Percentiles rank a stretch among this genome's conserved stretches.
These are phyloP conservation scores for Pugionium cornutum DNA, from an alignment of 345 rosid species.

Conservation along the genomic window DNA sequence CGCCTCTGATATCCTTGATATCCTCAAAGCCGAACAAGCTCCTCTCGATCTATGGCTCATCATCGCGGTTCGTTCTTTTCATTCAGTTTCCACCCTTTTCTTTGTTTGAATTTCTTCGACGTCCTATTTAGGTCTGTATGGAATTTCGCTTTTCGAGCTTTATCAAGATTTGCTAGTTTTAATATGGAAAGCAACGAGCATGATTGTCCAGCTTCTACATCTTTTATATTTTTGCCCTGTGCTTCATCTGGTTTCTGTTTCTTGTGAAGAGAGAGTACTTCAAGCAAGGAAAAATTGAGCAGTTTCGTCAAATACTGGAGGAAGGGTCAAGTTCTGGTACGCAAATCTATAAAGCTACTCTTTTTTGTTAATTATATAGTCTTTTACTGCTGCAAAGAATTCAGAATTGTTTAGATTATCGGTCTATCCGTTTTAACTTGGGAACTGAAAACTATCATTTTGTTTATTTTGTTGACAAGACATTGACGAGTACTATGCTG, in stretches of 20 bases:
- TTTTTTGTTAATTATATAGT: neutral
- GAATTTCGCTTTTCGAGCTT: too few relatives aligned
- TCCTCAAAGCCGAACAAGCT: conserved; percentile 99
- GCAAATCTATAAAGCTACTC: neutral
- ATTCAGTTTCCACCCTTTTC: neutral
- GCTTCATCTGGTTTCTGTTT: neutral
- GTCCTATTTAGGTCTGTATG: neutral
- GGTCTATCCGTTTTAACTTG: too few relatives aligned
- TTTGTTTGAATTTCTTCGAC: neutral
- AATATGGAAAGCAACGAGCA: too few relatives aligned
- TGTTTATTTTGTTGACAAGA: conserved; percentile 48
- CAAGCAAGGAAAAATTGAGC: conserved; percentile 90
- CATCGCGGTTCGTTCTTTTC: conserved; percentile 68
- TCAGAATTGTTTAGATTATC: too few relatives aligned
- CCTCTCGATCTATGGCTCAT: conserved; percentile 98
- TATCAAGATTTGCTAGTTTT: neutral
- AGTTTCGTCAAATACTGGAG: conserved; percentile 89
- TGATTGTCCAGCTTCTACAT: too few relatives aligned
- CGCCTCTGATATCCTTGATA: conserved; percentile 94
- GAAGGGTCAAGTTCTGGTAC: conserved; percentile 97
- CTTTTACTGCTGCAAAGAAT: too few relatives aligned
- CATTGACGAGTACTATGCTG: conserved; percentile 95
- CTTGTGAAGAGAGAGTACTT: conserved; percentile 85
- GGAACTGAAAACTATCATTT: neutral
- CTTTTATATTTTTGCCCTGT: too few relatives aligned